phyloP scores from a whole-genome alignment of 495 filamentous ascomycete species.

The Aspergillus baeticus region DNA sequence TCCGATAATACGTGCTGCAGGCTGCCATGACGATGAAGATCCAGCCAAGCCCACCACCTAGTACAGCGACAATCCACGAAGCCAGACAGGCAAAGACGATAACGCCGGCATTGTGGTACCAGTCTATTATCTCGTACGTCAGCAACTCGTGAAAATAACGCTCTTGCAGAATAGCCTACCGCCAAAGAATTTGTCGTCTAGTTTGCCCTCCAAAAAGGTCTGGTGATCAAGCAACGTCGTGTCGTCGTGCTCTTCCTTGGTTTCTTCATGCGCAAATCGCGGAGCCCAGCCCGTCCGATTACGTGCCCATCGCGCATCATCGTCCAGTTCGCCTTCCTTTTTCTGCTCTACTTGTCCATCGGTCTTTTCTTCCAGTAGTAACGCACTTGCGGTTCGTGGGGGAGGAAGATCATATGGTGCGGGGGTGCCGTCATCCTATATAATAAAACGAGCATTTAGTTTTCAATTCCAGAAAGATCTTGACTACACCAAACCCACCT shows the following conservation, averaged over 20 bases:
- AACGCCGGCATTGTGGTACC: conserved; percentile 94
- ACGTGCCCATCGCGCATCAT: conserved; percentile 66
- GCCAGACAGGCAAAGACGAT: conserved; percentile 89
- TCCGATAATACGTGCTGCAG: conserved; percentile 95
- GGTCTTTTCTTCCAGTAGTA: conserved; percentile 41
- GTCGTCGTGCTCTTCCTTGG: conserved; percentile 51
- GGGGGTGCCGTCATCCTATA: conserved; percentile 63
- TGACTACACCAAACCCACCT: conserved; percentile 39
- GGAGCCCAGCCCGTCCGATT: conserved; percentile 85
- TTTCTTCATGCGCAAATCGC: conserved; percentile 64
- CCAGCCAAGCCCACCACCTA: conserved; percentile 92
- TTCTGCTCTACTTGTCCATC: conserved; percentile 42
- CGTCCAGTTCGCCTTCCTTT: conserved; percentile 46
- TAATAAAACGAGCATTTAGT: no score
- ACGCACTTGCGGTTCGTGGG: conserved; percentile 65
- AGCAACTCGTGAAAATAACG: neutral
- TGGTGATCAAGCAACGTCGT: conserved; percentile 81
- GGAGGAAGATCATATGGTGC: conserved; percentile 76
- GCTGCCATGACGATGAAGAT: conserved; percentile 87
- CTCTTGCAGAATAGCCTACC: conserved; percentile 49
- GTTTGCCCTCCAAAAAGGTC: conserved; percentile 77
- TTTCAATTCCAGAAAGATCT: neutral
- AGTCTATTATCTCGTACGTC: conserved; percentile 55
- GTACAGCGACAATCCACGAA: conserved; percentile 84
- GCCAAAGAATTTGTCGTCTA: conserved; percentile 91